phyloP scores from a whole-genome alignment of 768 basidiomycete species.

The Cystobasidium onofrii region DNA sequence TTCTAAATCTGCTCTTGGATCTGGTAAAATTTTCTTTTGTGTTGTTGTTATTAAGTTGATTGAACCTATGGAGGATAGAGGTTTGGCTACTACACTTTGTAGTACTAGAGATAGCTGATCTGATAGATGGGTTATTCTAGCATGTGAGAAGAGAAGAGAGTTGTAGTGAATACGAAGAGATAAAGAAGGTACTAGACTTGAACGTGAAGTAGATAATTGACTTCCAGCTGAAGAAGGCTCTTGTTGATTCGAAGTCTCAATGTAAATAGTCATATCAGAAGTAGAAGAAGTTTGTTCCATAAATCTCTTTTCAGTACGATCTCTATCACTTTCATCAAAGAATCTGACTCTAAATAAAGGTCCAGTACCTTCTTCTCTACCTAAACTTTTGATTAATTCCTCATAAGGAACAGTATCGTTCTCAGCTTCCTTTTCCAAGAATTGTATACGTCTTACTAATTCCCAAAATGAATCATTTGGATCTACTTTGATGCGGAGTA shows the following conservation, averaged over 20 bases:
- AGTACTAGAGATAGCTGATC: conserved; percentile 78
- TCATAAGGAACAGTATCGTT: conserved; percentile 74
- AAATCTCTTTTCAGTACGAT: conserved; percentile 57
- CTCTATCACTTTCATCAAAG: conserved; percentile 77
- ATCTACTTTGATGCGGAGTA: conserved; percentile 73
- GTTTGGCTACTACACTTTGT: conserved; percentile 61
- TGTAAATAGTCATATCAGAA: conserved; percentile 86
- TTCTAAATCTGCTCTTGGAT: conserved; percentile 76
- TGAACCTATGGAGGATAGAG: conserved; percentile 63
- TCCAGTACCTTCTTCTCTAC: conserved; percentile 50
- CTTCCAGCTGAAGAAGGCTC: conserved; percentile 47
- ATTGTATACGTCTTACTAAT: conserved; percentile 74
- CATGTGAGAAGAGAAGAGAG: conserved; percentile 76
- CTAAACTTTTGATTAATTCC: conserved; percentile 55
- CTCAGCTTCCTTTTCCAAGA: conserved; percentile 72
- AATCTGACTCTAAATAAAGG: conserved; percentile 86
- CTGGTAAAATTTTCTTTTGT: conserved; percentile 65
- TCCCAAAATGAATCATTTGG: conserved; percentile 82
- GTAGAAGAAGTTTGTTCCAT: conserved; percentile 71
- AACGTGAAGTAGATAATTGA: conserved; percentile 30
- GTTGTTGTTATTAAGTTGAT: conserved; percentile 67
- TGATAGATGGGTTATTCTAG: conserved; percentile 66
- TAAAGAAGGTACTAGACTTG: conserved; percentile 59
- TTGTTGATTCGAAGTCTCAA: conserved; percentile 55
- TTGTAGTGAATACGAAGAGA: conserved; percentile 84